A percentile compares a stretch with the other conserved stretches of the same genome.
Conservation (phyloP, 768 basidiomycete genomes). For the Tulasnella sp. region DNA sequence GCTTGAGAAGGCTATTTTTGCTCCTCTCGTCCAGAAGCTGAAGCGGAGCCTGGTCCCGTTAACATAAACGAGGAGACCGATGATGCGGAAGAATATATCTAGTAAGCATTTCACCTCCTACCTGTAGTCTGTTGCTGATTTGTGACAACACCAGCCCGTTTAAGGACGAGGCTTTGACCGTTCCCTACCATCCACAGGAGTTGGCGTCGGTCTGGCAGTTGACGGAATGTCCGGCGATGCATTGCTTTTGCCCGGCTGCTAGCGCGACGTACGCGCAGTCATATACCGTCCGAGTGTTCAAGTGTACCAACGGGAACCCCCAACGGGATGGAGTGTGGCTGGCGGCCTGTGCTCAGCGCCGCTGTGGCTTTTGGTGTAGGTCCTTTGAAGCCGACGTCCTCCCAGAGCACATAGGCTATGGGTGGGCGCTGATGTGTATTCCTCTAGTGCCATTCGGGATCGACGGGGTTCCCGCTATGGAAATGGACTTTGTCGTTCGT, state of each 20-base stretch:
- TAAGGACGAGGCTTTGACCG: background rate
- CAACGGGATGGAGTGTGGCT: background rate
- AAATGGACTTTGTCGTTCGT: background rate
- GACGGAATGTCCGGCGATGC: background rate
- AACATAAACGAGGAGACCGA: background rate
- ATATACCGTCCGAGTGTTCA: background rate
- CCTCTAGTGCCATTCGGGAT: background rate
- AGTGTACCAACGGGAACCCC: background rate
- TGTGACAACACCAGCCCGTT: background rate
- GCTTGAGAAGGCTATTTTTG: background rate
- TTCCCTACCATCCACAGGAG: background rate
- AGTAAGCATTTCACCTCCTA: background rate
- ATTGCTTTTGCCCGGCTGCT: background rate
- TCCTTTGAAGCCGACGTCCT: background rate
- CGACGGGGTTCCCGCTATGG: background rate
- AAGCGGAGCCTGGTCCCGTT: background rate
- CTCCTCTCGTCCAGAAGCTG: conserved; percentile 6
- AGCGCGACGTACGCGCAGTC: background rate
- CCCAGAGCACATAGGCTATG: background rate
- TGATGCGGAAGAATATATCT: background rate
- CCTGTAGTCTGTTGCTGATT: background rate
- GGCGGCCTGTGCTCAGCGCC: conserved; percentile 1
- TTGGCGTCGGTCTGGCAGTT: background rate
- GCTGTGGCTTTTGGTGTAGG: background rate
- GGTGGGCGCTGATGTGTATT: background rate